Base-by-base conservation (phyloP, 805 yeast species). In the Maudiozyma turicensis region DNA sequence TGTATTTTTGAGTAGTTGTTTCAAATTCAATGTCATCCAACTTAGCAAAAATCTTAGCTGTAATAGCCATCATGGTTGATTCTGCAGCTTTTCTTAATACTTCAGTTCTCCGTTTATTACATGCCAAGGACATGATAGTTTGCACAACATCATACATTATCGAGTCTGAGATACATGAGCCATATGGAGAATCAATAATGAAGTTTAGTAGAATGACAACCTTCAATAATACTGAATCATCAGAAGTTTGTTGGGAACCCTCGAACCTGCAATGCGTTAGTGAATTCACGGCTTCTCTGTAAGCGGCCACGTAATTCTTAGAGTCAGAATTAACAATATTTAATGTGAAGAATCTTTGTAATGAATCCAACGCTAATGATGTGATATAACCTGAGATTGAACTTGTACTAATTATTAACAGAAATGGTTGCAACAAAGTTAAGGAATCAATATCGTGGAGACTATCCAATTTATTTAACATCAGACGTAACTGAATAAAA, bases 221-320 rank as follows among this genome's bases (percentile, higher is more conserved):
- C 60, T 86, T 86, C 46, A 91, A 73, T 43, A 93, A 70, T 3
- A 93, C 91, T 0, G 95, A 86, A 63, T 93, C 99, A 68, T 93
- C 98, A 41, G 87, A 84, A 35, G 84, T 77, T 63, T 88, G 95
- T 61, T 90, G 96, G 0, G 93, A 84, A 2, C 96, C 96, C 70
- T 93, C 97, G 63, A 93, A 93, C 43, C 96, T 78, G 67, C 98
- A 93, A 63, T 88, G 96, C 0, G 98, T 86, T 53, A 93, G 73
- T 0, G 97, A 78, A 33, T 67, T 68, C 45, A 72, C 67, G 7
- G 64, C 58, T 47, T 65, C 69, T 49, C 78, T 52, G 78, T 59
- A 58, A 1, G 68, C 77, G 8, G 83, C 77, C 44, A 85, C 74
- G 59, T 86, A 87, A 49, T 84, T 82, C 32, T 72, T 69, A 5